Percentiles rank a stretch among this genome's conserved stretches.
Evolutionary conservation across 306 rosid genomes (phyloP).

Genomic region (Vigna nakashimae): DNA sequence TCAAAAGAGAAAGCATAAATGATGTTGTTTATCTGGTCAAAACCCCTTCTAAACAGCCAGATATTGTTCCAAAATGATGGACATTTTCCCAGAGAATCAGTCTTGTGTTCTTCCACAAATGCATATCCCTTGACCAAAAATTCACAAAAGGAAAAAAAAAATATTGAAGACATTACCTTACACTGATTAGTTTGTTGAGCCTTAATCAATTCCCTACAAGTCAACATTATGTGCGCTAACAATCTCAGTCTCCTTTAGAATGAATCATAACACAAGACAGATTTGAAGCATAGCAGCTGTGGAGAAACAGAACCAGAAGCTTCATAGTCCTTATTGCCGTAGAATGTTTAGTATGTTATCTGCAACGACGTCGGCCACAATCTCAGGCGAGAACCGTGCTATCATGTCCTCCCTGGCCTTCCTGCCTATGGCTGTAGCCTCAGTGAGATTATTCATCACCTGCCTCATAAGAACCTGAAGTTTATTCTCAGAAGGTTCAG

Average conservation of each 20-base stretch:
- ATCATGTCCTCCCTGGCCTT: slow-evolving; percentile 80
- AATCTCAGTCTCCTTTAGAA: slow-evolving; percentile 36
- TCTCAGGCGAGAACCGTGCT: slow-evolving; percentile 66
- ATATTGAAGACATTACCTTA: slow-evolving; percentile 11
- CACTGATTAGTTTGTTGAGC: slow-evolving; percentile 10
- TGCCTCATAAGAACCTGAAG: slow-evolving; percentile 71
- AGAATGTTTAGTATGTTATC: slow-evolving; percentile 55
- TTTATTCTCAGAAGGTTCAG: slow-evolving; percentile 68
- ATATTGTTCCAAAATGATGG: slow-evolving; percentile 28
- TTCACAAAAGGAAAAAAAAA: neutral
- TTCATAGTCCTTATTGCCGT: slow-evolving; percentile 25
- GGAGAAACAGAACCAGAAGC: slow-evolving; percentile 19
- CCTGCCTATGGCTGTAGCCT: slow-evolving; percentile 67
- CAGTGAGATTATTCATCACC: slow-evolving; percentile 54
- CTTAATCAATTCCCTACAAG: slow-evolving; percentile 28
- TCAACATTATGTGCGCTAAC: slow-evolving; percentile 25
- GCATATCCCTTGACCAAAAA: slow-evolving; percentile 10
- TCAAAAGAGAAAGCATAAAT: neutral
- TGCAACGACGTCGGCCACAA: slow-evolving; percentile 64
- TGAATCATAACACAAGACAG: slow-evolving; percentile 14
- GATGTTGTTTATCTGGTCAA: neutral
- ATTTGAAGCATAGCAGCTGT: neutral
- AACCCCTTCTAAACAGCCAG: slow-evolving; percentile 26
- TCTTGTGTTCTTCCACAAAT: slow-evolving; percentile 3
- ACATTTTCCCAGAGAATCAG: slow-evolving; percentile 26